These are phyloP conservation scores for Calonectria leucothoes DNA, from an alignment of 2,329 filamentous ascomycete species.

Conservation along the genomic window DNA sequence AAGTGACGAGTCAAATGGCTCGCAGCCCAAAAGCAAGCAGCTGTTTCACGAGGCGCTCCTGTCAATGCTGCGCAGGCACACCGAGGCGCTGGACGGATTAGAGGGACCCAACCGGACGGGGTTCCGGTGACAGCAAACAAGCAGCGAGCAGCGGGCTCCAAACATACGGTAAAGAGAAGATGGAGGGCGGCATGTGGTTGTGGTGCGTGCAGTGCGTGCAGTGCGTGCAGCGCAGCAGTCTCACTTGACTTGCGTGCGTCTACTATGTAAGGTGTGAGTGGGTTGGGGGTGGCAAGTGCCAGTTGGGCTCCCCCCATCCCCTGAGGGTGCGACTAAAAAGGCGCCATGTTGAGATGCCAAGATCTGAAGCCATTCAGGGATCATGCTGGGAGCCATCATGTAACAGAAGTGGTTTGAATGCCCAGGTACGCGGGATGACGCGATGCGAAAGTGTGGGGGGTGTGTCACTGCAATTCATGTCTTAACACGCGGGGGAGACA, in stretches of 20 bases:
- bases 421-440: constrained; percentile 38
- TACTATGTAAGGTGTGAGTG: background rate
- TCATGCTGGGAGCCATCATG: constrained; percentile 9
- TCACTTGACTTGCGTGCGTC: constrained; percentile 11
- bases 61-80: constrained; percentile 1
- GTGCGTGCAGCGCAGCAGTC: background rate
- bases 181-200: background rate
- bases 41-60: constrained; percentile 5
- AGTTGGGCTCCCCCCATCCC: background rate
- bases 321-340: constrained; percentile 1
- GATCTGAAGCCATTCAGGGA: constrained; percentile 8
- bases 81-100: background rate
- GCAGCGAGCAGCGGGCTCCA: background rate
- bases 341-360: background rate
- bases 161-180: background rate
- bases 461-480: constrained; percentile 1
- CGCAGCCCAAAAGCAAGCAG: constrained; percentile 10
- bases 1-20: constrained; percentile 29
- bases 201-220: background rate
- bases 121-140: background rate
- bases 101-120: background rate
- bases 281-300: background rate
- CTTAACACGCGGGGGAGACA: constrained; percentile 5
- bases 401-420: constrained; percentile 20
- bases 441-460: constrained; percentile 34